Evolutionary conservation across 1,284 basidiomycete genomes (phyloP).

Genomic region (Puccinia triticina): DNA sequence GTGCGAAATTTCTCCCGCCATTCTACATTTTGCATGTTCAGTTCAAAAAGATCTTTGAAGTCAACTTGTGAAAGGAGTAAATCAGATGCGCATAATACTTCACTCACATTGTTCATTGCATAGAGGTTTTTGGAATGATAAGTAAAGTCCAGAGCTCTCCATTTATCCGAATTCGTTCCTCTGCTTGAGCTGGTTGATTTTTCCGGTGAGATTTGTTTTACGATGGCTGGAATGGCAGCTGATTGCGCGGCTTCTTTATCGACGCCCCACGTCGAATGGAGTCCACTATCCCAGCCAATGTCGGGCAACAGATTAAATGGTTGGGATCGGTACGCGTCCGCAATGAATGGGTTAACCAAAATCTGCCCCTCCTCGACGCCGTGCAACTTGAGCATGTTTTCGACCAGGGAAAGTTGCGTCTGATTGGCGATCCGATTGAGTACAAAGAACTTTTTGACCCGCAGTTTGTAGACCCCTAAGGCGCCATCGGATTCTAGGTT

Average conservation of each 20-base stretch:
- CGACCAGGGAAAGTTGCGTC: constrained; percentile 55
- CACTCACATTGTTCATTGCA: constrained; percentile 59
- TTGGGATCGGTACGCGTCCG: constrained; percentile 55
- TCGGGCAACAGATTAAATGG: constrained; percentile 3
- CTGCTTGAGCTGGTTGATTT: background rate
- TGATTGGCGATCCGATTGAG: constrained; percentile 58
- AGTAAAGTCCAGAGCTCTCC: constrained; percentile 58
- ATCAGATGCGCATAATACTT: background rate
- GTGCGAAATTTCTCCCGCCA: constrained; percentile 59
- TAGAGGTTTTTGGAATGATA: constrained; percentile 60
- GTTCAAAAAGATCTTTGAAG: background rate
- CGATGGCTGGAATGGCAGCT: constrained; percentile 44
- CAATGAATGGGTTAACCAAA: constrained; percentile 58
- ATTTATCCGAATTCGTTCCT: constrained; percentile 32
- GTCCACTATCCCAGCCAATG: constrained; percentile 19
- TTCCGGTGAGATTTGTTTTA: background rate
- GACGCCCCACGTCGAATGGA: constrained; percentile 43
- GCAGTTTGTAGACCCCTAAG: constrained; percentile 14
- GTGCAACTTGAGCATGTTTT: constrained; percentile 55
- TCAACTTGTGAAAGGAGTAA: background rate
- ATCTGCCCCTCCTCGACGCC: constrained; percentile 55
- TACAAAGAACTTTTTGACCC: constrained; percentile 59
- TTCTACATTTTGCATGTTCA: constrained; percentile 54
- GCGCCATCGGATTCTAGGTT: constrained; percentile 46
- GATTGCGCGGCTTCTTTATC: constrained; percentile 38